Percentiles rank a stretch among this genome's conserved stretches.
Conservation (phyloP, 805 yeast species). For the Suhomyces kilbournensis region DNA sequence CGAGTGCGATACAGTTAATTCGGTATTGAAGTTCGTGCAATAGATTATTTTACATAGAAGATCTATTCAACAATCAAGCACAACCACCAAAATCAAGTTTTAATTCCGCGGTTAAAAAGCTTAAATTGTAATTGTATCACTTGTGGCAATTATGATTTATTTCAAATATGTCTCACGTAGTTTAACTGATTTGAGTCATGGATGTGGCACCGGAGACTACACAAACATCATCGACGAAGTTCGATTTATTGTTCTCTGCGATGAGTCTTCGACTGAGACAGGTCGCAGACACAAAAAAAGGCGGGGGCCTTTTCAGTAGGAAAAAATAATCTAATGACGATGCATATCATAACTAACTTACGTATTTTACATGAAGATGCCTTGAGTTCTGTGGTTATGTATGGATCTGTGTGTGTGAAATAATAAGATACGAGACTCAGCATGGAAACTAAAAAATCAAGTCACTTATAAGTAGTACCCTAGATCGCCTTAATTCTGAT, state of each 20-base stretch:
- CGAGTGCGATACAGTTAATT: not conserved
- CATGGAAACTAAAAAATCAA: not conserved
- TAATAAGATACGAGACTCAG: not conserved
- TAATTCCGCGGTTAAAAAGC: not conserved
- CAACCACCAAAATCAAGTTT: not conserved
- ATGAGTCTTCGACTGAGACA: not conserved
- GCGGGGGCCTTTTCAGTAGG: not conserved
- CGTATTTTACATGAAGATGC: not conserved
- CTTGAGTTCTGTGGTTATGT: not conserved
- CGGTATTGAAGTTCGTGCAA: not conserved
- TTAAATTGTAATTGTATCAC: not conserved
- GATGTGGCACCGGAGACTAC: not conserved
- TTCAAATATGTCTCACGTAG: not conserved
- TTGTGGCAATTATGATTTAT: not conserved
- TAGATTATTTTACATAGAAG: not conserved
- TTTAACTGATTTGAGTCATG: not conserved
- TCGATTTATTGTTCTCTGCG: not conserved
- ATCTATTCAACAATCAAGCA: not conserved
- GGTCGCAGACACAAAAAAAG: not conserved
- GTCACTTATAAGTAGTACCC: not conserved
- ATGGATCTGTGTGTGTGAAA: not conserved
- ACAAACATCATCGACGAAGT: not conserved
- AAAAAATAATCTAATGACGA: not conserved
- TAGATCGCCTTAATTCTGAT: not conserved
- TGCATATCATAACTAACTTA: not conserved